These are phyloP conservation scores for Spergularia bocconei DNA, from an alignment of 148 eudicot genomes.

Conservation along the genomic window DNA sequence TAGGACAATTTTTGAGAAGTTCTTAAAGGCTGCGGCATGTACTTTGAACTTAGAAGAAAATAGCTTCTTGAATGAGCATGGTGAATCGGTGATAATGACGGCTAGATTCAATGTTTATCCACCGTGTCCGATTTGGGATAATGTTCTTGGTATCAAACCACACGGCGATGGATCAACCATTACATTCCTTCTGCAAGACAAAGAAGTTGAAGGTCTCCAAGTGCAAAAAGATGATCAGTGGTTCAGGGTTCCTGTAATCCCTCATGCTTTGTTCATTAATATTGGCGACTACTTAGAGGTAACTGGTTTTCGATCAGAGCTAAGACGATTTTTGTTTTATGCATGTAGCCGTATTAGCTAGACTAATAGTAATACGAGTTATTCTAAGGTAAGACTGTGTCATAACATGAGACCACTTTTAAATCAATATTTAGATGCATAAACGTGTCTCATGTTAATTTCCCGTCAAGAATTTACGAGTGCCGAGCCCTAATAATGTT, in stretches of 20 bases:
- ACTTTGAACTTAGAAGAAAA: constrained; percentile 41
- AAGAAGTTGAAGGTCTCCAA: constrained; percentile 50
- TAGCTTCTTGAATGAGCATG: constrained; percentile 24
- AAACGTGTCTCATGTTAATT: neutral
- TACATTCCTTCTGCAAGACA: constrained; percentile 49
- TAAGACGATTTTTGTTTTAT: too few relatives aligned
- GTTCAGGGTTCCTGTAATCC: constrained; percentile 45
- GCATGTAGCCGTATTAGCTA: too few relatives aligned
- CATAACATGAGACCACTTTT: too few relatives aligned
- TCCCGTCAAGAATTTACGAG: neutral
- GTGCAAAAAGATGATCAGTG: constrained; percentile 40
- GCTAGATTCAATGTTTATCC: constrained; percentile 50
- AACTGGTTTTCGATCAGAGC: neutral
- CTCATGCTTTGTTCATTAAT: constrained; percentile 37
- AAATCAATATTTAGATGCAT: too few relatives aligned
- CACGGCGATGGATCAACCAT: constrained; percentile 47
- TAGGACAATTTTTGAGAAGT: constrained; percentile 15
- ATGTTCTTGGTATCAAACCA: constrained; percentile 35
- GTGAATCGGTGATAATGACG: constrained; percentile 4
- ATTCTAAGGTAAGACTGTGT: too few relatives aligned
- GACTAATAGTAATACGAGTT: too few relatives aligned
- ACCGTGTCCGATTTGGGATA: constrained; percentile 30
- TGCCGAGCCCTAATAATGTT: neutral
- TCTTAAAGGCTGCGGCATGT: constrained; percentile 36
- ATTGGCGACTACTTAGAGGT: constrained; percentile 51